A percentile compares a stretch with the other conserved stretches of the same genome.
Evolutionary conservation across 1,284 basidiomycete genomes (phyloP).

Genomic region (Rhizoctonia solani): DNA sequence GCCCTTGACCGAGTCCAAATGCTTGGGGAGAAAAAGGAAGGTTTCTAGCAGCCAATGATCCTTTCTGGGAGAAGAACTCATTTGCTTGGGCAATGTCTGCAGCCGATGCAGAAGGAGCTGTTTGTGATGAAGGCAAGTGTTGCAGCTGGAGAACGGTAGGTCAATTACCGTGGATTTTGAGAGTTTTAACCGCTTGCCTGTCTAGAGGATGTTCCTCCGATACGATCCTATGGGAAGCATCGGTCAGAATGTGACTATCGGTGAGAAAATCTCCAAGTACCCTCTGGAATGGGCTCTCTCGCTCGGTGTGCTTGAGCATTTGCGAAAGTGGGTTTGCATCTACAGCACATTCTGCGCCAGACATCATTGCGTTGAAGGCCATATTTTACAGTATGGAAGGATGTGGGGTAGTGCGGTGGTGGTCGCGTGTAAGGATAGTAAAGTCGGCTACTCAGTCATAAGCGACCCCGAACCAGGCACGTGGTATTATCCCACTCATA

Average conservation of each 20-base stretch:
- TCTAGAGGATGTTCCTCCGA: conserved; percentile 67
- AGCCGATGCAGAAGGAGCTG: conserved; percentile 54
- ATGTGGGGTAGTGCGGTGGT: not conserved
- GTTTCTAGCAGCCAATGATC: conserved; percentile 43
- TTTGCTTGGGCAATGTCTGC: conserved; percentile 74
- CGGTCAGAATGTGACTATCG: conserved; percentile 13
- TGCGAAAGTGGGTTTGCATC: conserved; percentile 86
- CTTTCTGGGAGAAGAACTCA: conserved; percentile 66
- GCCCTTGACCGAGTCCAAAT: conserved; percentile 49
- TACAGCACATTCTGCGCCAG: conserved; percentile 87
- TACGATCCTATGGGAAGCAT: conserved; percentile 59
- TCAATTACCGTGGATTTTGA: not conserved
- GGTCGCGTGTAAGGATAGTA: conserved; percentile 4
- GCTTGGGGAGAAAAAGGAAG: conserved; percentile 45
- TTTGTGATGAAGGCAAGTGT: conserved; percentile 62
- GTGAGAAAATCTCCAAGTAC: conserved; percentile 48
- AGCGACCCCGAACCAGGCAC: conserved; percentile 25
- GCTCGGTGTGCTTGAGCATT: conserved; percentile 89
- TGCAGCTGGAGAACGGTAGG: conserved; percentile 57
- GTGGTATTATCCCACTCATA: conserved; percentile 2
- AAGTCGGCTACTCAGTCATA: conserved; percentile 21
- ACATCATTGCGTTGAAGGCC: conserved; percentile 65
- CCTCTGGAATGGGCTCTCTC: conserved; percentile 86
- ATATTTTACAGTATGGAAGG: conserved; percentile 38
- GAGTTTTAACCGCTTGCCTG: conserved; percentile 51